Base-by-base conservation (phyloP, 345 rosid genomes). In the Melastoma malabathricum region DNA sequence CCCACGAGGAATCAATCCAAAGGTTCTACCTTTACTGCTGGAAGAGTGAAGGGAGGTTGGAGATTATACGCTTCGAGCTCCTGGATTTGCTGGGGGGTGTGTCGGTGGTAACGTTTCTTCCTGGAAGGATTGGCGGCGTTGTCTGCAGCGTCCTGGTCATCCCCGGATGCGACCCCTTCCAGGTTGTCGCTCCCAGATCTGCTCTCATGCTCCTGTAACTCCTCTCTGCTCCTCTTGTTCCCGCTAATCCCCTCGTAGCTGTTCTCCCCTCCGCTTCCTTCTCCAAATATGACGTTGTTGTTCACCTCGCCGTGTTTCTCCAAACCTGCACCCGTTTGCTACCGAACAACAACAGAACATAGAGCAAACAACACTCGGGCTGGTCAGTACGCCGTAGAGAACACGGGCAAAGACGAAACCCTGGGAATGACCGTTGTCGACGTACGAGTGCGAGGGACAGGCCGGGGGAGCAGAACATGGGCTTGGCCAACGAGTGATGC, bases 21-120 rank as follows among this genome's bases (percentile, higher is more conserved):
- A 34, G 12, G 1, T 6, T 9, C 41, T 9, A 12, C 10, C 41
- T 34, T 34, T 34, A 8, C 12, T 10, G 41, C 0, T 34, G 25
- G 9, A 34, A 9, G 12, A 34, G 43, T 6, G 49, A 46, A 31
- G 58, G 50, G 56, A 17, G 58, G n/a, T 19, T n/a, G n/a, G n/a
- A n/a, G n/a, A n/a, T n/a, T n/a, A n/a, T 83, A 93, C 99, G 86
- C 48, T 78, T 93, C 99, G 18, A 93, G 99, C 22, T 93, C 99
- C 66, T 88, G 99, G 86, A 93, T 93, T 83, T 93, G 99, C 49
- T 85, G 97, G 50, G 99, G 97, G 62, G 97, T 93, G 82, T 93
- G 99, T 72, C 99, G 97, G 83, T 93, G 97, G 66, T 88, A 85
- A 64, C 97, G 71, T 63, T 93, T 93, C 75, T 93, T 93, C 57